These are phyloP conservation scores for Helianthus annuus DNA, from an alignment of 129 eudicot species.

Conservation along the genomic window HanXRQr2.0-SUNRISE NC_035434.2:8626933-8627432, in stretches of 20 bases:
- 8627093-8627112: background rate
- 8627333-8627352: slow-evolving; percentile 90
- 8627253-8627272: background rate
- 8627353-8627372: slow-evolving; percentile 47
- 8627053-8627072: background rate
- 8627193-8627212: background rate
- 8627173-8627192: background rate
- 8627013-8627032: background rate
- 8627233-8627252: background rate
- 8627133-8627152: background rate
- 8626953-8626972: slow-evolving; percentile 9
- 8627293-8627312: slow-evolving; percentile 11
- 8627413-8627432: no score
- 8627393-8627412: no score
- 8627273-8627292: slow-evolving; percentile 23
- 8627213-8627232: background rate
- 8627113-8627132: background rate
- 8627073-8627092: no score
- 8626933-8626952: background rate
- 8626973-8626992: slow-evolving; percentile 12
- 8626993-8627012: slow-evolving; percentile 25
- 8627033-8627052: background rate
- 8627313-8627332: slow-evolving; percentile 92
- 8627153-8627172: no score
- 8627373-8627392: background rate